phyloP scores from a whole-genome alignment of 2,329 filamentous ascomycete genomes.

The Monilinia polystroma region DNA sequence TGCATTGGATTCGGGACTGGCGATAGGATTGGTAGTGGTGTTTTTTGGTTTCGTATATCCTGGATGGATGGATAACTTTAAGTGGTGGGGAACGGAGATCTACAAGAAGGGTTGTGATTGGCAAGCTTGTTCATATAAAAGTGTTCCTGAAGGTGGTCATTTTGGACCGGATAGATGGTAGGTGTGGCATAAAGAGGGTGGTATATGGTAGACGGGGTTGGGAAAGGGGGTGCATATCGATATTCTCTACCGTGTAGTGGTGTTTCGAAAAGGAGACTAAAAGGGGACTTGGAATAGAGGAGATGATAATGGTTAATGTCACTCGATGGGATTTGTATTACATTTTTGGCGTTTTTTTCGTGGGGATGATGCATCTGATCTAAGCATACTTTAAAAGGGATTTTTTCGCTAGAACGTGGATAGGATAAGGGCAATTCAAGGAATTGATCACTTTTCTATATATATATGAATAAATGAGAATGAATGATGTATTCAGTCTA shows the following conservation, averaged over 20 bases:
- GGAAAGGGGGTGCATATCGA: neutral
- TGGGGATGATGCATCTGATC: too few species aligned
- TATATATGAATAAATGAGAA: too few species aligned
- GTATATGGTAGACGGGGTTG: neutral
- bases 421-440: too few species aligned
- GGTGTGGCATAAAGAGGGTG: neutral
- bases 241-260: neutral
- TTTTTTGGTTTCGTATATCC: conserved; percentile 88
- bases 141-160: conserved; percentile 58
- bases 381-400: too few species aligned
- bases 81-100: conserved; percentile 87
- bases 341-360: neutral
- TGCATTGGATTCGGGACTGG: conserved; percentile 77
- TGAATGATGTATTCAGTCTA: too few species aligned
- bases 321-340: neutral
- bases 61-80: conserved; percentile 68
- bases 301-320: neutral
- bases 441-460: too few species aligned
- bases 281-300: neutral
- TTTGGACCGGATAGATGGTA: conserved; percentile 65
- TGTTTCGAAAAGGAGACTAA: neutral
- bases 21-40: conserved; percentile 77
- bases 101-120: conserved; percentile 85
- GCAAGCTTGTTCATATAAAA: conserved; percentile 72
- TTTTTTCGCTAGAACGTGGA: too few species aligned